Evolutionary conservation across 2,329 filamentous ascomycete genomes (phyloP).

Genomic region (Purpureocillium lavendulum): DNA sequence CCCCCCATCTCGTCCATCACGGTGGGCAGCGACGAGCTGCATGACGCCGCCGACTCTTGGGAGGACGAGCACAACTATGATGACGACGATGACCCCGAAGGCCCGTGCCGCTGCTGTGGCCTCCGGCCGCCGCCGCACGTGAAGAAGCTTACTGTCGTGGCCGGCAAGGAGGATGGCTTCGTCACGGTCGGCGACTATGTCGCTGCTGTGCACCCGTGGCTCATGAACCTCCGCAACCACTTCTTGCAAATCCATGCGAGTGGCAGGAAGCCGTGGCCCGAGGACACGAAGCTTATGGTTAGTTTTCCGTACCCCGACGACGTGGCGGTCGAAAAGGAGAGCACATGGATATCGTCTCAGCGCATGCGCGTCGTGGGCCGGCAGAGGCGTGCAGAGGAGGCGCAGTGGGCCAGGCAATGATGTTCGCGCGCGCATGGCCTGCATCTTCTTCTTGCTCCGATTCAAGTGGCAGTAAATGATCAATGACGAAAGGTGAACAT

Average conservation of each 20-base stretch:
- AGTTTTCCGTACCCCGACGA: neutral
- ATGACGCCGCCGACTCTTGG: neutral
- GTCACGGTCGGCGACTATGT: slow-evolving; percentile 14
- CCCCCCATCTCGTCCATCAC: slow-evolving; percentile 1
- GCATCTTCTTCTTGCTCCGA: too few species aligned
- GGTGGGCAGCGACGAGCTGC: slow-evolving; percentile 1
- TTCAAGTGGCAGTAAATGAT: too few species aligned
- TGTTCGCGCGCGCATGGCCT: too few species aligned
- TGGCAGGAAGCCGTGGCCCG: neutral
- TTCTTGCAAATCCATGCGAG: neutral
- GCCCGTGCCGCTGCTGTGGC: neutral
- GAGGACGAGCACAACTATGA: slow-evolving; percentile 1
- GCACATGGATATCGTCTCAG: too few species aligned
- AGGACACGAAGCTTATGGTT: slow-evolving; percentile 1
- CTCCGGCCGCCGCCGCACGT: neutral
- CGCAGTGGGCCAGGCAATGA: too few species aligned
- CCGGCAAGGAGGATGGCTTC: slow-evolving; percentile 3
- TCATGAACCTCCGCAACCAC: slow-evolving; percentile 4
- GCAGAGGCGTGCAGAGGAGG: too few species aligned
- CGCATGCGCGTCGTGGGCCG: too few species aligned
- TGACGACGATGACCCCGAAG: neutral
- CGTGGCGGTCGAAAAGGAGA: neutral
- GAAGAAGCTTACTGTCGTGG: neutral
- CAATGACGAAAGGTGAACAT: too few species aligned
- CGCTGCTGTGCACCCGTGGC: slow-evolving; percentile 11